These are phyloP conservation scores for Paecilomyces niveus DNA, from an alignment of 2,329 filamentous ascomycete genomes.

Conservation along the genomic window DNA sequence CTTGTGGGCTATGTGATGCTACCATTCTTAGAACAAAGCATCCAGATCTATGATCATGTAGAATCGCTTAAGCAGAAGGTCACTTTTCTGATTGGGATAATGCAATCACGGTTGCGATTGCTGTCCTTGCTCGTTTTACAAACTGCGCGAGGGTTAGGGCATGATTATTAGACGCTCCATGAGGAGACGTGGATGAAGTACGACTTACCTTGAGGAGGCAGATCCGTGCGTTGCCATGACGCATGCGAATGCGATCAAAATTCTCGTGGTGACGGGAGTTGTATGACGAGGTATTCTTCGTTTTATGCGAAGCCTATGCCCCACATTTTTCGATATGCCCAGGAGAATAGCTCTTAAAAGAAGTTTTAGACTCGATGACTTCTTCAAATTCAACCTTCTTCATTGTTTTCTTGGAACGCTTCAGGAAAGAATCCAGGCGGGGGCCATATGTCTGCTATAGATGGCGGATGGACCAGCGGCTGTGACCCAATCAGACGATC, in stretches of 20 bases:
- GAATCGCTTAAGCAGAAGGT: neutral
- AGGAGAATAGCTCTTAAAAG: neutral
- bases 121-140: neutral
- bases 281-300: neutral
- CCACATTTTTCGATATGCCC: neutral
- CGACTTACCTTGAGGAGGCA: neutral
- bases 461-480: constrained; percentile 29
- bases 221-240: neutral
- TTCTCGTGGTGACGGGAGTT: neutral
- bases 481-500: constrained; percentile 32
- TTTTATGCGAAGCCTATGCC: neutral
- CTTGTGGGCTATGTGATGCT: neutral
- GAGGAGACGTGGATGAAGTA: neutral
- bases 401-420: constrained; percentile 25
- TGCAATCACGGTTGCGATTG: neutral
- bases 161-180: neutral
- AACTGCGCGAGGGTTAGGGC: neutral
- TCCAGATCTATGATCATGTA: neutral
- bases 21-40: neutral
- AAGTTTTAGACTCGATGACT: neutral
- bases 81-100: neutral
- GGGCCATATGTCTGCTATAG: constrained; percentile 37
- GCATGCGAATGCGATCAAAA: neutral
- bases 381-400: constrained; percentile 6
- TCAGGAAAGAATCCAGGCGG: constrained; percentile 36